Base-by-base conservation (phyloP, 345 rosid species). In the Hibiscus mutabilis region DNA sequence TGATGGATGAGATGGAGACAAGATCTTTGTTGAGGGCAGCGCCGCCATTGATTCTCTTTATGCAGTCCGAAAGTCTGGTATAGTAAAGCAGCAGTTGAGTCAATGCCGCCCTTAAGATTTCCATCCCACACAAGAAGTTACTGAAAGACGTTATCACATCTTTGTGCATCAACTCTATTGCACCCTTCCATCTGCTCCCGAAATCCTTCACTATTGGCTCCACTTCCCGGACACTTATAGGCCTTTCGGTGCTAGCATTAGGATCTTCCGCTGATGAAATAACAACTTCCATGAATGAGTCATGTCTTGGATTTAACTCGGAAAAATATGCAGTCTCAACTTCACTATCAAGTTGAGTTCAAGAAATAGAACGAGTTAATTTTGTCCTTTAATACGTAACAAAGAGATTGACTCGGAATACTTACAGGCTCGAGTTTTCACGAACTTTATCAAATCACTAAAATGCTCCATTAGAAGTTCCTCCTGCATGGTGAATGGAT, bases 131-230 rank as follows among this genome's bases (percentile, higher is more conserved):
- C 80, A 92, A 77, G 82, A 89, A 95, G 85, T 90, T 95, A 80
- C 99, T 92, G 82, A 95, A 95, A n/a, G 97, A 92, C 7, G 99
- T 95, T 61, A 95, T 92, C 40, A 95, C 96, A 47, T 95, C 99
- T 84, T 92, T 92, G 88, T 95, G 94, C 99, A 95, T 95, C 80
- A 95, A 75, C 76, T 95, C 98, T 65, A 95, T 95, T 1, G 94
- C 96, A 12, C 92, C 86, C 75, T 89, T 92, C 99, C 98, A 95
- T 67, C 98, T 80, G 85, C 90, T 88, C 0, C 79, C 92, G 69
- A 95, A 95, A 79, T 95, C 98, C 55, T 87, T 95, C 56, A 92
- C 94, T 18, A 95, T 80, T 7, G 91, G 89, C 79, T 95, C 98
- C 0, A 95, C 90, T 82, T 92, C 97, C 3, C 86, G 78, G 65